Evolutionary conservation across 495 filamentous ascomycete species (phyloP), one percentile per base, ranked within the genome.

Genomic region (Aspergillus olivimuriae): DNA sequence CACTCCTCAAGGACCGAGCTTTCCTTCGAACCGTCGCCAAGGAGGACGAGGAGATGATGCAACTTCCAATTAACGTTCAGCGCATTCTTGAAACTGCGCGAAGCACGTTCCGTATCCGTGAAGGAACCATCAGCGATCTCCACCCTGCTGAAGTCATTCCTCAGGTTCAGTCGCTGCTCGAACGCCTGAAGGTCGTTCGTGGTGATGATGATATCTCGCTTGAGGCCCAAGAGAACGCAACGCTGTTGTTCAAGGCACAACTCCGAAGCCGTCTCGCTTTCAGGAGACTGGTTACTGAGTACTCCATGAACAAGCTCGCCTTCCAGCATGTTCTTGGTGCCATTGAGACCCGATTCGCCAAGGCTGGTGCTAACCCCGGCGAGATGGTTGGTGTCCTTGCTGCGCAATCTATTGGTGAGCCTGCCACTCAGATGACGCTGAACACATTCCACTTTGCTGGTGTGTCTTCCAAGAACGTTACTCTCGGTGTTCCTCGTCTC

Each of bases 361-460:
- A 81, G 55, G 79, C 94, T 34, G 73, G 78, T 43, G 92, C 94
- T 26, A 82, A 79, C 48, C 87, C 92, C 23, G 92, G 92, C 51
- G 92, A 99, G 63, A 99, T 99, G 92, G 94, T 97, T 42, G 92
- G 92, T 62, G 94, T 97, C 23, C 76, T 99, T 56, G 92, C 92
- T 43, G 92, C 92, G 9, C 92, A 99, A 67, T 96, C 90, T 19
- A 97, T 99, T 63, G 92, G 92, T 72, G 92, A 99, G 63, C 92
- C 92, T 15, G 92, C 92, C 34, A 99, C 92, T 2, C 92, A 99
- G 70, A 99, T 99, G 92, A 99, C 92, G 0, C 66, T 99, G 36
- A 99, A 99, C 67, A 99, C 92, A 20, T 99, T 99, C 82, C 92
- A 99, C 77, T 97, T 99, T 68, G 89, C 92, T 64, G 92, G 92